Conservation (phyloP, 192 early-diverging fungal species). For the Geranomyces variabilis region DNA sequence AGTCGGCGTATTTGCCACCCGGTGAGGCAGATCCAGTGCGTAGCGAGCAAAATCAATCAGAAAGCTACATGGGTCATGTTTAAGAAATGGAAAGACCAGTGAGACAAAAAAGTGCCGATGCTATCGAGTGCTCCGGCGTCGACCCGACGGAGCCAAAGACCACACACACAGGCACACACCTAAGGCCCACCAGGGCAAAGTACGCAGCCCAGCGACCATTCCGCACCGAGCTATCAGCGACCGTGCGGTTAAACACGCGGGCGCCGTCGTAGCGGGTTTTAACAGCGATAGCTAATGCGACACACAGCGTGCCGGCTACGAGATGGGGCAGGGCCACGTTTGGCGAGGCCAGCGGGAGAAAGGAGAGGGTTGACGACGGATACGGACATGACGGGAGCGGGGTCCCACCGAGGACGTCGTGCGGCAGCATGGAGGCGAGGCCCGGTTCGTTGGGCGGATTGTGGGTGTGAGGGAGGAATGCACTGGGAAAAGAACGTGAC, state of each 20-base stretch:
- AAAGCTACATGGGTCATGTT: slow-evolving; percentile 24
- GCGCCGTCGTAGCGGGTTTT: slow-evolving; percentile 27
- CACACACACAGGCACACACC: slow-evolving; percentile 5
- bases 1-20: not conserved
- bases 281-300: slow-evolving; percentile 27
- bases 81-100: no score
- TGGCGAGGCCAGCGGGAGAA: slow-evolving; percentile 34
- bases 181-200: slow-evolving; percentile 30
- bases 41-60: slow-evolving; percentile 44
- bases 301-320: slow-evolving; percentile 13
- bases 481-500: no score
- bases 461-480: no score
- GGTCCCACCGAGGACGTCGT: slow-evolving; percentile 39
- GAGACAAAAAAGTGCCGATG: no score
- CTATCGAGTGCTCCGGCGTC: no score
- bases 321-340: slow-evolving; percentile 38
- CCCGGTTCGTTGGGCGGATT: no score
- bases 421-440: not conserved
- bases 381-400: slow-evolving; percentile 51
- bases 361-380: slow-evolving; percentile 17
- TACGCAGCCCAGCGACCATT: slow-evolving; percentile 40
- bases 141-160: not conserved
- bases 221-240: slow-evolving; percentile 34
- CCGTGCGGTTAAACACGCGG: slow-evolving; percentile 45
- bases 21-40: slow-evolving; percentile 32